Percentiles rank a stretch among this genome's conserved stretches.
Conservation (phyloP, 1,139 yeast genomes). For the Geotrichum restrictum region DNA sequence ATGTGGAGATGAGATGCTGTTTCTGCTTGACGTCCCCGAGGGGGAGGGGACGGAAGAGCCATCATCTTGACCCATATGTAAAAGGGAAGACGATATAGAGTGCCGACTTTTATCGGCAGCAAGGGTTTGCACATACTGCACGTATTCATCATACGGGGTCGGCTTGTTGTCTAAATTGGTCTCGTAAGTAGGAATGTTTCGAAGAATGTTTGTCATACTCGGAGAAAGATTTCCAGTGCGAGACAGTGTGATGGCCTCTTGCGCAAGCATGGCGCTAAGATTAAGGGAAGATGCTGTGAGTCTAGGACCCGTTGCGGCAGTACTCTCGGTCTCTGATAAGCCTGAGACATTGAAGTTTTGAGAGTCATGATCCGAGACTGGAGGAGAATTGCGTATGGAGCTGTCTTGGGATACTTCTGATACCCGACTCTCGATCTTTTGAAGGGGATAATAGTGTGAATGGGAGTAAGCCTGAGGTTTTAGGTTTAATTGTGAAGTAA, state of each 20-base stretch:
- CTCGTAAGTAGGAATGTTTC: background rate
- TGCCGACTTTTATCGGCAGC: background rate
- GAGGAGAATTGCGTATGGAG: background rate
- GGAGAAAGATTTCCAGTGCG: background rate
- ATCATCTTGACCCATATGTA: slow-evolving; percentile 2
- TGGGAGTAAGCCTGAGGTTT: background rate
- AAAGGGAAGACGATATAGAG: slow-evolving; percentile 11
- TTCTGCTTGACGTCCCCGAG: background rate
- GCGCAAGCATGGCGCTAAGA: slow-evolving; percentile 2
- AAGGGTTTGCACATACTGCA: slow-evolving; percentile 2
- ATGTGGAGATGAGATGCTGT: background rate
- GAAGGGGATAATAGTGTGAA: slow-evolving; percentile 3
- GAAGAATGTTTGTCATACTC: background rate
- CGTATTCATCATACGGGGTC: slow-evolving; percentile 10
- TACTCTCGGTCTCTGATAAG: background rate
- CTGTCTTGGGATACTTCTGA: background rate
- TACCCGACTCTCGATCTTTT: background rate
- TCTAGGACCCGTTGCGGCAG: background rate
- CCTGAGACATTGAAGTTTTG: background rate
- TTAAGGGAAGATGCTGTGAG: slow-evolving; percentile 4
- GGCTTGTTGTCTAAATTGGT: background rate
- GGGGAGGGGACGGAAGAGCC: slow-evolving; percentile 3
- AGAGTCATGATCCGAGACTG: background rate
- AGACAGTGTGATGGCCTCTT: background rate
- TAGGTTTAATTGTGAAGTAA: background rate